Evolutionary conservation across 1,284 basidiomycete species (phyloP), one percentile per base, ranked within the genome.

Genomic region (Clitocybe nebularis): DNA sequence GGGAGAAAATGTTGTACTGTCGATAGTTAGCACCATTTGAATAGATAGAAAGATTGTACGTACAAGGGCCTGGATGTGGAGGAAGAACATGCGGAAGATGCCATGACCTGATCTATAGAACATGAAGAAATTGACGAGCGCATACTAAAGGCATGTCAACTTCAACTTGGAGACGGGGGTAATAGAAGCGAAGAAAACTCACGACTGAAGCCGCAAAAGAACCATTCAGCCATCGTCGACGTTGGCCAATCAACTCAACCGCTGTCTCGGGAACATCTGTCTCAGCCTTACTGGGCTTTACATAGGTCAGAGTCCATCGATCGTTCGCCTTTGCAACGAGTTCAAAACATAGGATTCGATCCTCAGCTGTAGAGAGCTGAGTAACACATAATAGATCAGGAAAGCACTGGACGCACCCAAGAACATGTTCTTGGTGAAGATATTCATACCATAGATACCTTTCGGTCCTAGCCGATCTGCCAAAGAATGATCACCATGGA

Each of bases 341-440:
- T 66, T 98, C 94, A 66, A 97, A 98, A 67, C 94, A 97, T 23
- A 98, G 74, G 51, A 97, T 97, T 71, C 88, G 88, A 75, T 94
- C 92, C 66, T 94, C 92, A 40, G 92, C 93, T 64, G 30, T 21
- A 44, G 21, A 10, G 26, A 19, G 36, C 36, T 38, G 39, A 36
- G 26, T 30, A 41, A 33, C 19, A 20, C 16, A 8, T 2, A 22
- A 23, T 10, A 37, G 32, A 29, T 8, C 11, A 13, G 19, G 2
- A 45, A 22, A 22, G n/a, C 13, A 19, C 14, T 43, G 13, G 21
- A 49, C 51, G 22, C 53, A 66, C 63, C 68, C 64, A 97, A 81
- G 70, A 89, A 90, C 88, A 89, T 94, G 72, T 93, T 94, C 68
- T 90, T 90, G 24, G 90, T 94, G 71, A 98, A 98, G 57, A 99